Conservation (phyloP, 306 rosid species). For the Pterocarpus santalinus region DNA sequence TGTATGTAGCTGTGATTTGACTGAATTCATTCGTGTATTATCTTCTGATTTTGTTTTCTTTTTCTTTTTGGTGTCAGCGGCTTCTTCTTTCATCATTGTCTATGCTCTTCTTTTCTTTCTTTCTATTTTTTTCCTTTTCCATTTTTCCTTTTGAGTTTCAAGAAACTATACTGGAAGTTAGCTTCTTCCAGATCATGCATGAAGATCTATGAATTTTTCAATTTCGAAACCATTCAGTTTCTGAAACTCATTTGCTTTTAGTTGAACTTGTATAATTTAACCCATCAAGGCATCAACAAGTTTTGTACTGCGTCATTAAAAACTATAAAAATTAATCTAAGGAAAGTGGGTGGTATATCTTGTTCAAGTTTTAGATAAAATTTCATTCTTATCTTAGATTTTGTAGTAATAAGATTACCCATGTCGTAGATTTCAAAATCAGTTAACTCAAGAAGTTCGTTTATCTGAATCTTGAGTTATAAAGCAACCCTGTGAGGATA, state of each 20-base stretch:
- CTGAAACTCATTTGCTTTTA: constrained; percentile 4
- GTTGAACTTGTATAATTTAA: no score
- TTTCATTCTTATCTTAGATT: constrained; percentile 12
- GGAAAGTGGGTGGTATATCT: constrained; percentile 14
- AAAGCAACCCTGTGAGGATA: constrained; percentile 18
- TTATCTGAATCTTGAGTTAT: background rate
- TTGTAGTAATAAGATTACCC: background rate
- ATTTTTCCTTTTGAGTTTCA: background rate
- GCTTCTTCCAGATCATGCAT: constrained; percentile 43
- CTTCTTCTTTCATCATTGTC: constrained; percentile 13
- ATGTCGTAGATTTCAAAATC: constrained; percentile 28
- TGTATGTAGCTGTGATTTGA: background rate
- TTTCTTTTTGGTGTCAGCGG: background rate
- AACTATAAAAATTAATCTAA: background rate
- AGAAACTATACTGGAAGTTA: background rate
- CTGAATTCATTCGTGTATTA: background rate
- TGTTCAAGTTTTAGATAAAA: constrained; percentile 5
- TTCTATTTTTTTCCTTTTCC: background rate
- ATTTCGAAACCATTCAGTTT: constrained; percentile 29
- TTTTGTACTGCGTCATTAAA: background rate
- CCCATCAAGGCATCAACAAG: no score
- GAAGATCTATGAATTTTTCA: constrained; percentile 31
- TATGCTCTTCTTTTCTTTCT: background rate
- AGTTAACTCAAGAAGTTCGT: background rate
- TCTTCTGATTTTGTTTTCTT: background rate